These are phyloP conservation scores for Kingdonia uniflora DNA, from an alignment of 164 flowering plant species.

Conservation along the genomic window DNA sequence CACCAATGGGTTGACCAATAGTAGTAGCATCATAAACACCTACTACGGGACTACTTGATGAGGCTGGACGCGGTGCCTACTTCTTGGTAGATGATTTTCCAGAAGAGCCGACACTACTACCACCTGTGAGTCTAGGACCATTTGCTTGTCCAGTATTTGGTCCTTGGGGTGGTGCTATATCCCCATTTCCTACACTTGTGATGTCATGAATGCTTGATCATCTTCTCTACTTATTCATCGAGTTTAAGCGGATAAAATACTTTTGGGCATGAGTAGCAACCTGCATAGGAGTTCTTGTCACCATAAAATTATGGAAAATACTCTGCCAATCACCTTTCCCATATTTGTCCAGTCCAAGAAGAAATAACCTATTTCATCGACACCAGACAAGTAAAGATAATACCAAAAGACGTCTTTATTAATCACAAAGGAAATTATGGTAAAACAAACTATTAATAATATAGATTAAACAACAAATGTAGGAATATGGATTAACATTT, in stretches of 20 bases:
- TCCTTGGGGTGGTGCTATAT: constrained; percentile 46
- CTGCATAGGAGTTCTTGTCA: constrained; percentile 85
- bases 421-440: too few relatives aligned
- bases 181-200: constrained; percentile 63
- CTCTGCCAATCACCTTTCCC: constrained; percentile 97
- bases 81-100: constrained; percentile 39
- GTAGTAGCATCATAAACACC: constrained; percentile 13
- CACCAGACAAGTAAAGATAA: too few relatives aligned
- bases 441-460: too few relatives aligned
- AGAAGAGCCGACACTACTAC: too few relatives aligned
- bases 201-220: constrained; percentile 90
- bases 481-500: too few relatives aligned
- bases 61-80: constrained; percentile 29
- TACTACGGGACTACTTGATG: constrained; percentile 31
- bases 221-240: constrained; percentile 90
- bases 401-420: too few relatives aligned
- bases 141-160: constrained; percentile 78
- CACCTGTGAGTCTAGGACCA: constrained; percentile 23
- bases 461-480: too few relatives aligned
- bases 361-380: constrained; percentile 50
- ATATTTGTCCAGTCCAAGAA: constrained; percentile 86
- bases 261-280: constrained; percentile 95
- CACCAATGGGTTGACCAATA: too few relatives aligned
- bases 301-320: constrained; percentile 82
- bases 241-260: constrained; percentile 83